These are phyloP conservation scores for Otatea glauca DNA, from an alignment of 176 grass and related monocot species.

Conservation along the genomic window DNA sequence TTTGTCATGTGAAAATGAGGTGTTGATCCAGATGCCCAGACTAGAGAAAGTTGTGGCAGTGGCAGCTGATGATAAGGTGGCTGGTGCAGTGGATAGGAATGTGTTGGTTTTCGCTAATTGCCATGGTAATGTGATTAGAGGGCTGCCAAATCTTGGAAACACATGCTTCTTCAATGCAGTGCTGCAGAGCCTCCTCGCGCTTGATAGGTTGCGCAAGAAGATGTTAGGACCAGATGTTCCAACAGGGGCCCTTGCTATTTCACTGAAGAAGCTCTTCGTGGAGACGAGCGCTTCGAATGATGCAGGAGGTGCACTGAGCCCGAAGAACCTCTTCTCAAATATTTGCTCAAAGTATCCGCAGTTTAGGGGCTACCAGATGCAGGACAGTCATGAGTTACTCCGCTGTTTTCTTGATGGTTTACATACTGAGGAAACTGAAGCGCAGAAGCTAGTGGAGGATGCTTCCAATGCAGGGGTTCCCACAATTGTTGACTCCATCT, in stretches of 20 bases:
- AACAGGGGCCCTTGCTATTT: conserved; percentile 63
- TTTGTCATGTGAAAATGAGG: conserved; percentile 67
- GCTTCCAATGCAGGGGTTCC: conserved; percentile 35
- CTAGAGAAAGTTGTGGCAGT: conserved; percentile 39
- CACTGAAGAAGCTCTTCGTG: conserved; percentile 79
- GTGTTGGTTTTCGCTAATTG: conserved; percentile 23
- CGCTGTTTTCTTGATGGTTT: conserved; percentile 92
- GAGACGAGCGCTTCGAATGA: conserved; percentile 72
- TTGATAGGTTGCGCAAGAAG: conserved; percentile 72
- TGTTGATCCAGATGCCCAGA: conserved; percentile 67
- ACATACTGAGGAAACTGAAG: conserved; percentile 63
- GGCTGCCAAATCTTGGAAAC: conserved; percentile 87
- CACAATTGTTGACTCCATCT: conserved; percentile 77
- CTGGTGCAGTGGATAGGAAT: conserved; percentile 27
- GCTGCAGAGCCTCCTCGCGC: conserved; percentile 74
- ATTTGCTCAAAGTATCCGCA: conserved; percentile 81
- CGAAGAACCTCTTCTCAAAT: conserved; percentile 82
- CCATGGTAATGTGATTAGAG: conserved; percentile 65
- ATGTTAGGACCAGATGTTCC: conserved; percentile 64
- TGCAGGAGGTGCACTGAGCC: conserved; percentile 68
- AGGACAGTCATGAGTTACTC: conserved; percentile 97
- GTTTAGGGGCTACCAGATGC: conserved; percentile 89
- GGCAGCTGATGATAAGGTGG: conserved; percentile 25
- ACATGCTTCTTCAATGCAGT: conserved; percentile 97
- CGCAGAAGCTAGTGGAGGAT: conserved; percentile 55